Evolutionary conservation across 2,329 filamentous ascomycete species (phyloP), one percentile per base, ranked within the genome.

Genomic region (Alternaria sp.): DNA sequence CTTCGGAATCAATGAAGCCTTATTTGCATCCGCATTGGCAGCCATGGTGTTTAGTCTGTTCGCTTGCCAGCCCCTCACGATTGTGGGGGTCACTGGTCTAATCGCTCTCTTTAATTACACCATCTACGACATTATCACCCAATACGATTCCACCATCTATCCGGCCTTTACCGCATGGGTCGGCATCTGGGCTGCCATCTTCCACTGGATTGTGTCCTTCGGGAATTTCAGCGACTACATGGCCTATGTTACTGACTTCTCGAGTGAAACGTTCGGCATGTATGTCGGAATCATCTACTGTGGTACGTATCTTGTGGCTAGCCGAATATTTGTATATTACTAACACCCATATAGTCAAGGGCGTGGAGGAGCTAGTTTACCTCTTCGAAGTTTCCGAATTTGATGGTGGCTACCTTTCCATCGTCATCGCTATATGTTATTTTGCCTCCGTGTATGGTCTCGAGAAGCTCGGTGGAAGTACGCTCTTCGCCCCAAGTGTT

Each of bases 211-310:
- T 6, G 80, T 82, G 5, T 80, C 83, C 0, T 72, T 84, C 24
- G 80, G 80, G 52, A 86, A 86, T 58, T 72, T 79, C 37, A 85
- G 83, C 67, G 82, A 86, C 65, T 85, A 85, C 66, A 85, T 86
- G 83, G 80, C 83, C 5, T 85, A 85, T 62, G 82, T 86, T 29
- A 86, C 84, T 2, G 83, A 85, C 56, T 86, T 86, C 59, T 84
- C 82, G 0, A 82, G 80, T 52, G 80, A 85, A 57, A 77, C 80
- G 0, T 86, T 86, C 56, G 83, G 82, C 45, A 78, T 83, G 66
- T 85, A 86, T 66, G 83, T 85, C 6, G 83, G 82, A 10, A 84
- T 85, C 51, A 84, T 85, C 45, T 85, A 86, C 56, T 80, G 84
- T 66, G 77, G 78, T 81, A 73, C 28, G 78, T 71, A 39, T 11